phyloP scores from a whole-genome alignment of 257 asterid species.

The Sherardia arvensis region DNA sequence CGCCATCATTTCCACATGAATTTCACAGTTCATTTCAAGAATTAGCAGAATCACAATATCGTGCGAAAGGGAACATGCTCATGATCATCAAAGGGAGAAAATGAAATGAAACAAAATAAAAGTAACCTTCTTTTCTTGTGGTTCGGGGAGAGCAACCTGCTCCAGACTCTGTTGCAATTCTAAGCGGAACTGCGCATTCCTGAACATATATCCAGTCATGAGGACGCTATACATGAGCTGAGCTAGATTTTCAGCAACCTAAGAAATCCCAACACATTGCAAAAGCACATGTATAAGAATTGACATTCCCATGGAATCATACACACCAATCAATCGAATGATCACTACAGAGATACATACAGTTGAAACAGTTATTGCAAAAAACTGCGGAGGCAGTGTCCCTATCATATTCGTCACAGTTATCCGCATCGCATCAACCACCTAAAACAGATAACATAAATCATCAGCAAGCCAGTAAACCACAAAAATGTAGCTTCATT shows the following conservation, averaged over 20 bases:
- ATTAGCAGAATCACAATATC: background rate
- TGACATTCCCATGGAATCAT: background rate
- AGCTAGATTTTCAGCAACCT: slow-evolving; percentile 98
- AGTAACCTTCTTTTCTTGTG: slow-evolving; percentile 50
- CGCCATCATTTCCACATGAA: too few relatives aligned
- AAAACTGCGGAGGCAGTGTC: slow-evolving; percentile 90
- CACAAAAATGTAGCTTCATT: background rate
- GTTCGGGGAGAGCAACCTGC: slow-evolving; percentile 93
- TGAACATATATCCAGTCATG: slow-evolving; percentile 99
- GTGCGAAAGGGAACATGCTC: background rate
- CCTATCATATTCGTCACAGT: slow-evolving; percentile 97
- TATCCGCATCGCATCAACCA: slow-evolving; percentile 98
- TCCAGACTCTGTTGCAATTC: slow-evolving; percentile 96
- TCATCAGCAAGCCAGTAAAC: background rate
- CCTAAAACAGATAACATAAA: slow-evolving; percentile 28
- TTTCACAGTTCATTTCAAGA: background rate
- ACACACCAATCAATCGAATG: background rate
- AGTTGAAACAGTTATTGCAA: slow-evolving; percentile 79
- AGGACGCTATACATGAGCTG: slow-evolving; percentile 94
- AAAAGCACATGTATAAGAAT: slow-evolving; percentile 4
- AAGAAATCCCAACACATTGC: slow-evolving; percentile 9
- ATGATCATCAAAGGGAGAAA: background rate
- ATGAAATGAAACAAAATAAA: too few relatives aligned
- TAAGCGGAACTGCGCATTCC: slow-evolving; percentile 79
- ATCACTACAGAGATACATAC: slow-evolving; percentile 34